Base-by-base conservation (phyloP, 2,329 filamentous ascomycete species). In the Neonectria hederae region DNA sequence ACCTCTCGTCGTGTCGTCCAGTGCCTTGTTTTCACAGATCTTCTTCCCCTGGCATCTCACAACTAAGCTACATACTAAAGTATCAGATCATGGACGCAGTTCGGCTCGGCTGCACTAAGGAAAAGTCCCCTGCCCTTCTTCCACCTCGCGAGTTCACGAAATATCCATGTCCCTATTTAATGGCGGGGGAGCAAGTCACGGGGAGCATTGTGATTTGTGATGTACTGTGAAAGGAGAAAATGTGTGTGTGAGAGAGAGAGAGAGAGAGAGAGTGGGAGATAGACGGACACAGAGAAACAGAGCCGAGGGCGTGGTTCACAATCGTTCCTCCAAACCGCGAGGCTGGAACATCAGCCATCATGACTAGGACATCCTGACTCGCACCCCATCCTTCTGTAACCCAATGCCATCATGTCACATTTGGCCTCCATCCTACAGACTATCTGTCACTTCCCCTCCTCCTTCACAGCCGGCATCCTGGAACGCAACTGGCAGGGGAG, bases 371-470 rank as follows among this genome's bases (percentile, higher is more conserved):
- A 24, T 14, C 14, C 24, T 13, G 8, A 48, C 13, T 26, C 8
- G 45, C 24, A 1, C 22, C 28, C 14, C 21, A 38, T 22, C 22
- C 19, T 54, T 19, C 30, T 46, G 24, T 49, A 45, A 46, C 42
- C 19, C 38, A 42, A 38, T 46, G 26, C 24, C 57, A 40, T 48
- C 22, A 26, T 13, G n/a, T 56, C 45, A 40, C 56, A 45, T 42
- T 46, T 43, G 56, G 21, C 38, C 28, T 52, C 48, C 35, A 24
- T 53, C 26, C 38, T 53, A 35, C 56, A 52, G 46, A 13, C 14
- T 30, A 17, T 19, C 28, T 22, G 30, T 52, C 48, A 32, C 28
- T 32, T 21, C 13, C 38, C 14, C 7, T 32, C 19, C 26, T 26
- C 28, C 22, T 4, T 21, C n/a, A n/a, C n/a, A n/a, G n/a, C n/a